Conservation (phyloP, 2,329 filamentous ascomycete genomes). For the Cladophialophora bantiana region DNA sequence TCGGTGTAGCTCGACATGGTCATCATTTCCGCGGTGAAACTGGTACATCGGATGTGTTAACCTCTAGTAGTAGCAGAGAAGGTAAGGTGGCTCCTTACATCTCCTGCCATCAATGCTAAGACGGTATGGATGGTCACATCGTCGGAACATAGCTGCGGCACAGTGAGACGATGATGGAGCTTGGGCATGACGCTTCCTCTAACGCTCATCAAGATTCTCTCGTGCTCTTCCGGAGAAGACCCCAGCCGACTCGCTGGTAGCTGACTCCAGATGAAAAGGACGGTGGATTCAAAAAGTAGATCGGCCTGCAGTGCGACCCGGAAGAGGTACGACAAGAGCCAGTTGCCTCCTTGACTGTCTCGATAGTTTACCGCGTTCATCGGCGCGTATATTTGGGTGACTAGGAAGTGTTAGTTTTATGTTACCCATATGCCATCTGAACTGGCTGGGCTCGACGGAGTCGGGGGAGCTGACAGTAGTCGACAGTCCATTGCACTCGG, state of each 20-base stretch:
- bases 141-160: constrained; percentile 14
- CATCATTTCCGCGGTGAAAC: constrained; percentile 17
- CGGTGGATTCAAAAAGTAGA: constrained; percentile 15
- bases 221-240: constrained; percentile 12
- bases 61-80: background rate
- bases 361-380: constrained; percentile 9
- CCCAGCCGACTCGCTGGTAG: background rate
- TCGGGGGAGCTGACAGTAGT: constrained; percentile 11
- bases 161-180: constrained; percentile 20
- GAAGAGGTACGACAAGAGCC: constrained; percentile 18
- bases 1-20: constrained; percentile 21
- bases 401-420: constrained; percentile 1
- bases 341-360: constrained; percentile 7
- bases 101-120: constrained; percentile 15
- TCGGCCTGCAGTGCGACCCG: constrained; percentile 15
- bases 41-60: background rate
- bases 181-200: constrained; percentile 19
- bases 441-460: background rate
- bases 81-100: constrained; percentile 7
- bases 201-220: constrained; percentile 3
- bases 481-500: constrained; percentile 18
- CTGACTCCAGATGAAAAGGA: constrained; percentile 19
- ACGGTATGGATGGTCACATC: constrained; percentile 23
- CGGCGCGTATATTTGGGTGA: constrained; percentile 11
- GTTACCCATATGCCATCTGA: background rate